A percentile compares a stretch with the other conserved stretches of the same genome.
These are phyloP conservation scores for Fusarium citri DNA, from an alignment of 2,329 filamentous ascomycete genomes.

Conservation along the genomic window DNA sequence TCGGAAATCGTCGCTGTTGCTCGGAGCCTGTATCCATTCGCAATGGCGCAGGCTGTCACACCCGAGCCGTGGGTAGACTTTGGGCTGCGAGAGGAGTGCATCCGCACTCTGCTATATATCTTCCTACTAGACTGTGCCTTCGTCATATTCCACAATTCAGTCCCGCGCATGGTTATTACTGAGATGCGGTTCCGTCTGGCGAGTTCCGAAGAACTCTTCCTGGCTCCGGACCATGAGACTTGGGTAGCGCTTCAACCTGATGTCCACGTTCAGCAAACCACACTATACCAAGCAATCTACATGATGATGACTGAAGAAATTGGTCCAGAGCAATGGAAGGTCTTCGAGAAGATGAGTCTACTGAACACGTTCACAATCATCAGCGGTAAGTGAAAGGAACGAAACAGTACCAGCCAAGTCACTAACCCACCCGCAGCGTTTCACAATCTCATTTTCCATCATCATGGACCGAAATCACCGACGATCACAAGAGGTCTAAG, in stretches of 20 bases:
- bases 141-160: conserved; percentile 29
- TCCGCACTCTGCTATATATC: conserved; percentile 13
- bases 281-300: neutral
- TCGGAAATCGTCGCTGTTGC: neutral
- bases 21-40: neutral
- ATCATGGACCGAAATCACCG: neutral
- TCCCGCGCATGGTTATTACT: conserved; percentile 10
- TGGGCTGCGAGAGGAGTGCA: conserved; percentile 21
- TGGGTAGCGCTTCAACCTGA: neutral
- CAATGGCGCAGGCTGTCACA: neutral
- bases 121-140: conserved; percentile 32
- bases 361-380: conserved; percentile 24
- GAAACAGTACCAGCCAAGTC: accelerated
- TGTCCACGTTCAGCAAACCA: neutral
- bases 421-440: conserved; percentile 8
- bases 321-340: neutral
- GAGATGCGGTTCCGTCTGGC: conserved; percentile 24
- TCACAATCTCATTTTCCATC: conserved; percentile 28
- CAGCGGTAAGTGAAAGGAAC: conserved; percentile 10
- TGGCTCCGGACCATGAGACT: neutral
- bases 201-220: conserved; percentile 6
- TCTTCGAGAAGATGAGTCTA: conserved; percentile 10
- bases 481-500: neutral
- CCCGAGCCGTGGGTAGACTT: neutral
- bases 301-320: neutral